Percentiles rank a stretch among this genome's conserved stretches.
Conservation (phyloP, 768 basidiomycete genomes). For the Mycena venus region DNA sequence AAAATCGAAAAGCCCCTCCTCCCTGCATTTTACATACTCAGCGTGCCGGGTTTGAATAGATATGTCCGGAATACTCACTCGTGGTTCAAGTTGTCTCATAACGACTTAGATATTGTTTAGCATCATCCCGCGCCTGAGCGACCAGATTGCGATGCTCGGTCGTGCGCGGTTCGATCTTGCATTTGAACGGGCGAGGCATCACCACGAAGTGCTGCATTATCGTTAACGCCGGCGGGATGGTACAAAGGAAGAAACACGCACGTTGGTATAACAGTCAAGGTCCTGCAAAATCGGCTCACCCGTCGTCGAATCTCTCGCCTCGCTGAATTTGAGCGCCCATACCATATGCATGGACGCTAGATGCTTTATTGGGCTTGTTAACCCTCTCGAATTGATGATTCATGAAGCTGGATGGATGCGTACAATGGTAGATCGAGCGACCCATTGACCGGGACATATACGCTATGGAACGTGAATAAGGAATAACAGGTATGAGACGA, state of each 20-base stretch:
- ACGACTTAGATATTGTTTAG: neutral
- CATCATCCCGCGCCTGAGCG: neutral
- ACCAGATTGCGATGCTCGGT: neutral
- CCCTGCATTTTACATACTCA: too few species aligned
- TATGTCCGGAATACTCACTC: neutral
- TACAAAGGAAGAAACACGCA: neutral
- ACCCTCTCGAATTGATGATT: too few species aligned
- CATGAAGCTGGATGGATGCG: neutral
- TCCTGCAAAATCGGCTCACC: neutral
- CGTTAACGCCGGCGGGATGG: too few species aligned
- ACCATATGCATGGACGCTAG: slow-evolving; percentile 4
- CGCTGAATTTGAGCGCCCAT: slow-evolving; percentile 1
- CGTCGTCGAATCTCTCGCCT: neutral
- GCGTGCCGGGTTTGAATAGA: too few species aligned
- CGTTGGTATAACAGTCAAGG: neutral
- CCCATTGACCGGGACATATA: slow-evolving; percentile 15
- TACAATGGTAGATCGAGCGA: slow-evolving; percentile 1
- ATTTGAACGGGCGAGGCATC: slow-evolving; percentile 15
- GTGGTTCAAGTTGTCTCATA: neutral
- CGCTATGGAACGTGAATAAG: too few species aligned
- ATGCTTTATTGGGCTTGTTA: neutral
- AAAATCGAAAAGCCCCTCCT: too few species aligned
- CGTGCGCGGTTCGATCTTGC: slow-evolving; percentile 1
- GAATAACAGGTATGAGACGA: too few species aligned
- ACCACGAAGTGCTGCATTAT: slow-evolving; percentile 7